Percentiles rank a stretch among this genome's conserved stretches.
These are phyloP conservation scores for Pleurotus djamor DNA, from an alignment of 768 basidiomycete species.

Conservation along the genomic window DNA sequence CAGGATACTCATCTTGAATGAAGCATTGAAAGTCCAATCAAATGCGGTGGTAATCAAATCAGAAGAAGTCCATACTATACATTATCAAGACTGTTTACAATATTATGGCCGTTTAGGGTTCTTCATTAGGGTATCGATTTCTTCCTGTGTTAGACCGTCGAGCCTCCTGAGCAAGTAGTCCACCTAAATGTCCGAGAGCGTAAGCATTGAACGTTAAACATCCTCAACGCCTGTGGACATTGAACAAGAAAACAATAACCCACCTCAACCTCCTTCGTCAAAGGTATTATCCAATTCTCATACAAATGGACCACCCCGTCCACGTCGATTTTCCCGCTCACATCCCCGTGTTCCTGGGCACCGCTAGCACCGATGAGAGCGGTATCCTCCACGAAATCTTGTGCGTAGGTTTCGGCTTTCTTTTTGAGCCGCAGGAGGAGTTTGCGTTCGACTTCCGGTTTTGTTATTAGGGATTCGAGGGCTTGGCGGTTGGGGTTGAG, in stretches of 20 bases:
- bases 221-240: background rate
- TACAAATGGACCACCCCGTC: slow-evolving; percentile 93
- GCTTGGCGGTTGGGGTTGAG: slow-evolving; percentile 70
- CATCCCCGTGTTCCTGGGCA: slow-evolving; percentile 31
- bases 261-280: slow-evolving; percentile 99
- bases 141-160: slow-evolving; percentile 78
- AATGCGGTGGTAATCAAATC: too few relatives aligned
- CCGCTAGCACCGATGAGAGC: slow-evolving; percentile 36
- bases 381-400: slow-evolving; percentile 72
- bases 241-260: slow-evolving; percentile 10
- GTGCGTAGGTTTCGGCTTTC: slow-evolving; percentile 79
- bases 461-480: slow-evolving; percentile 90
- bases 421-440: slow-evolving; percentile 81
- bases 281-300: slow-evolving; percentile 91
- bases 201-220: too few relatives aligned
- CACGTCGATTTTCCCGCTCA: slow-evolving; percentile 77
- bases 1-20: too few relatives aligned
- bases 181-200: slow-evolving; percentile 49
- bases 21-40: too few relatives aligned
- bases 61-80: too few relatives aligned
- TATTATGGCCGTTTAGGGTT: background rate
- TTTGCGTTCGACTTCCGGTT: slow-evolving; percentile 90
- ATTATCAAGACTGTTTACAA: background rate
- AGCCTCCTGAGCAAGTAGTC: slow-evolving; percentile 93
- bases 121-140: slow-evolving; percentile 63